Evolutionary conservation across 345 rosid genomes (phyloP).

Genomic region (Citrus medica): DNA sequence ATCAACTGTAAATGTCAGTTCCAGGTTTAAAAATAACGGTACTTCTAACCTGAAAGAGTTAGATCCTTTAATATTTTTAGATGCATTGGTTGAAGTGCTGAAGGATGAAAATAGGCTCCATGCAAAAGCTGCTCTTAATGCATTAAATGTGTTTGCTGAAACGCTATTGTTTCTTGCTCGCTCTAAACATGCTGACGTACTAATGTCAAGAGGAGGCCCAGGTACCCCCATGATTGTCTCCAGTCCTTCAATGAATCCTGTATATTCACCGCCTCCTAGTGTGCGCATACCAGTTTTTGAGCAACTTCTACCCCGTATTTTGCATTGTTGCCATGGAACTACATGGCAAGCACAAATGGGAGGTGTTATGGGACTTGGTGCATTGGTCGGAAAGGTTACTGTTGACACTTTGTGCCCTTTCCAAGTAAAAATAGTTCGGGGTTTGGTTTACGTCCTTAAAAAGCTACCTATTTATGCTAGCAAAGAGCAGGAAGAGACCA

Average conservation of each 20-base stretch:
- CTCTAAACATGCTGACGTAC: constrained; percentile 72
- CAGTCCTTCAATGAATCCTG: constrained; percentile 99
- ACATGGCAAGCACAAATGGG: constrained; percentile 99
- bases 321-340: constrained; percentile 97
- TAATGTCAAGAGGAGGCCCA: constrained; percentile 92
- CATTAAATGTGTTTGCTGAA: constrained; percentile 84
- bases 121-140: constrained; percentile 87
- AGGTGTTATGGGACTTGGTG: constrained; percentile 98
- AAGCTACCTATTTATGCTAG: constrained; percentile 87
- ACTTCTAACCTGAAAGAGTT: constrained; percentile 76
- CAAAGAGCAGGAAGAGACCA: constrained; percentile 96
- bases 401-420: constrained; percentile 88
- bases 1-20: constrained; percentile 40
- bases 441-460: constrained; percentile 88
- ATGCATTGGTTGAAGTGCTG: constrained; percentile 93
- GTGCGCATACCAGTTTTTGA: constrained; percentile 92
- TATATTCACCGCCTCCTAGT: constrained; percentile 92
- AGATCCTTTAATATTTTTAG: constrained; percentile 88
- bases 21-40: constrained; percentile 57
- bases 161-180: constrained; percentile 92
- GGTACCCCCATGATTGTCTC: constrained; percentile 95
- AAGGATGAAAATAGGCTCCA: constrained; percentile 88
- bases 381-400: constrained; percentile 95
- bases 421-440: constrained; percentile 85
- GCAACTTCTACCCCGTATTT: constrained; percentile 94